Evolutionary conservation across 306 rosid species (phyloP), one percentile per base, ranked within the genome.

Genomic region (Erythrophleum fordii): DNA sequence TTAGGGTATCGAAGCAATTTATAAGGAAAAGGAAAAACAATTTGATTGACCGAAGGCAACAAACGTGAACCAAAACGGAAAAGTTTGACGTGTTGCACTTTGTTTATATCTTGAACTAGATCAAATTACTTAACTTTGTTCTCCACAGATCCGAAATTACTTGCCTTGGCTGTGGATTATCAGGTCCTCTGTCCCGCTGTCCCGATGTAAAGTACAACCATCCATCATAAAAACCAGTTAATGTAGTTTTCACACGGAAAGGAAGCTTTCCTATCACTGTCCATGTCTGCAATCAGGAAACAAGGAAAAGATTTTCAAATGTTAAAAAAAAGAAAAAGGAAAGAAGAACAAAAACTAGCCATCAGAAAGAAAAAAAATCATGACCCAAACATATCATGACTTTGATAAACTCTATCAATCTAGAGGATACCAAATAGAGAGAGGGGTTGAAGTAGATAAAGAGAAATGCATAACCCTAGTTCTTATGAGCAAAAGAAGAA

Each of bases 201-300:
- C 98, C 97, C 0, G 97, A 95, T 4, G 98, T 95, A 29, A 95
- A 95, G 80, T 92, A 95, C 78, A 95, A 75, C 90, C 89, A 92
- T 81, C 97, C 97, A 75, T 92, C 86, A 92, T 93, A 95, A 51
- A 79, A 91, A 22, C 91, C 97, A 62, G 95, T 77, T 85, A 92
- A 78, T 37, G 97, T 91, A 25, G 97, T 95, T 79, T 95, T 95
- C 11, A 92, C 80, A 23, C 97, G 89, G 72, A 85, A 95, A 22
- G 97, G 98, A 85, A 95, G 97, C 88, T 80, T 95, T 78, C 98
- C 97, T 14, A 95, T 90, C 89, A 95, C 98, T 31, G 97, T 86
- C 98, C 97, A 95, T 29, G 77, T 87, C 97, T 95, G 88, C 79
- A 80, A 73, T n/a, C 20, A 46, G 39, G 10, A 69, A 37, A 55